Conservation (phyloP, 106 monocot genomes). For the Allium cepa region DNA sequence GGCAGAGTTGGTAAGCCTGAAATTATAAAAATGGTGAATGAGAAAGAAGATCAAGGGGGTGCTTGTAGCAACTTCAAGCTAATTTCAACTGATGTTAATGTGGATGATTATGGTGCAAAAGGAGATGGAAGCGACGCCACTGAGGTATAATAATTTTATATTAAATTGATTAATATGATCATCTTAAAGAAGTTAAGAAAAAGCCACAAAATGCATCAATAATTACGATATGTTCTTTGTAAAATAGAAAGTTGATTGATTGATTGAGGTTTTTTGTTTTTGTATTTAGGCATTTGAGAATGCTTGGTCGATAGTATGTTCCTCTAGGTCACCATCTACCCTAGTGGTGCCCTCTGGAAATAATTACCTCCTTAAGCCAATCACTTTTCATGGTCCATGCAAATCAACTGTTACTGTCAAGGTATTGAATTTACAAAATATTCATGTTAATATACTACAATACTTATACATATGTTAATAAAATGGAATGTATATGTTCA, state of each 20-base stretch:
- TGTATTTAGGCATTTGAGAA: constrained; percentile 33
- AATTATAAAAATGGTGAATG: no score
- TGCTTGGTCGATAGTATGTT: constrained; percentile 40
- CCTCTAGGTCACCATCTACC: constrained; percentile 5
- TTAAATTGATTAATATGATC: no score
- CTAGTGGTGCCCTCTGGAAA: constrained; percentile 20
- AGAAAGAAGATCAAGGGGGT: no score
- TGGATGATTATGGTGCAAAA: constrained; percentile 14
- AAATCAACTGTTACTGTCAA: constrained; percentile 34
- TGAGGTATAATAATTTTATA: constrained; percentile 3
- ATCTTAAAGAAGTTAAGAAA: no score
- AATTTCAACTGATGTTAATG: neutral
- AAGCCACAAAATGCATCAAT: no score
- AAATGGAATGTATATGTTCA: neutral
- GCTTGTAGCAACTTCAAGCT: no score
- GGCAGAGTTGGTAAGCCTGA: no score
- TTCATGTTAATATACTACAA: no score
- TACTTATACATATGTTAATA: no score
- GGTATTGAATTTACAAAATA: constrained; percentile 11
- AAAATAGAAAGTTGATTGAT: neutral
- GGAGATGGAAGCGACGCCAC: constrained; percentile 7
- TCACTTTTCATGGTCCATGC: constrained; percentile 67
- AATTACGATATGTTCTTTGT: neutral
- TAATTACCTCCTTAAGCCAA: constrained; percentile 41
- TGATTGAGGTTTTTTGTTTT: neutral